These are phyloP conservation scores for Neopestalotiopsis sp. DNA, from an alignment of 2,329 filamentous ascomycete genomes.

Conservation along the genomic window DNA sequence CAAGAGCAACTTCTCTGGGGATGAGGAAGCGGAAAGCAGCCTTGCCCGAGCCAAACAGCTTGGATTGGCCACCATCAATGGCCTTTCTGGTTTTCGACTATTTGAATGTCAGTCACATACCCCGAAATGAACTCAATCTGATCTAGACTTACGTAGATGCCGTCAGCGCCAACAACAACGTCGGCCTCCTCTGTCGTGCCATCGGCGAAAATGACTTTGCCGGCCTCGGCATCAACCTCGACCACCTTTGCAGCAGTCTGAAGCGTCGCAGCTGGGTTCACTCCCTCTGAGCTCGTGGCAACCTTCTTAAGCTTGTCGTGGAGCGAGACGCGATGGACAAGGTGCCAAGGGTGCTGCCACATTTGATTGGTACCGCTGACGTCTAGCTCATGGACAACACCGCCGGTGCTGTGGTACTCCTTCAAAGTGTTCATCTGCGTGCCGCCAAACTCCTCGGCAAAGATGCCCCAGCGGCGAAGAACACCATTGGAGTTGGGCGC, in stretches of 20 bases:
- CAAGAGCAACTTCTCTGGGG: slow-evolving; percentile 36
- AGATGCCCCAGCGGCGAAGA: slow-evolving; percentile 46
- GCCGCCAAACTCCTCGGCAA: slow-evolving; percentile 43
- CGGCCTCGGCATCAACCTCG: slow-evolving; percentile 25
- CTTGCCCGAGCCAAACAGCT: slow-evolving; percentile 53
- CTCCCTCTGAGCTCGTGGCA: slow-evolving; percentile 43
- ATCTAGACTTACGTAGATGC: slow-evolving; percentile 26
- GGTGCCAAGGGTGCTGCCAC: slow-evolving; percentile 58
- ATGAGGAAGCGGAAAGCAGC: slow-evolving; percentile 64
- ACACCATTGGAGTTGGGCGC: slow-evolving; percentile 66
- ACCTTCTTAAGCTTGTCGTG: slow-evolving; percentile 55
- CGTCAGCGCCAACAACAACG: slow-evolving; percentile 30
- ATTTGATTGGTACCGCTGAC: slow-evolving; percentile 42
- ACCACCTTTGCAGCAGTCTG: slow-evolving; percentile 33
- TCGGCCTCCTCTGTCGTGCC: slow-evolving; percentile 26
- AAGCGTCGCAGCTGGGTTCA: slow-evolving; percentile 39
- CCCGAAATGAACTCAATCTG: not conserved
- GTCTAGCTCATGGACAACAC: slow-evolving; percentile 34
- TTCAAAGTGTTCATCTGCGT: slow-evolving; percentile 30
- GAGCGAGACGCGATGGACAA: slow-evolving; percentile 58
- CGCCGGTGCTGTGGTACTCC: slow-evolving; percentile 26
- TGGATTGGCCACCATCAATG: slow-evolving; percentile 41
- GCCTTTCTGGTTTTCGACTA: slow-evolving; percentile 43
- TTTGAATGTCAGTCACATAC: not conserved
- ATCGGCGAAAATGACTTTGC: slow-evolving; percentile 27